phyloP scores from a whole-genome alignment of 2,329 filamentous ascomycete species.

The Beauveria bassiana region DNA sequence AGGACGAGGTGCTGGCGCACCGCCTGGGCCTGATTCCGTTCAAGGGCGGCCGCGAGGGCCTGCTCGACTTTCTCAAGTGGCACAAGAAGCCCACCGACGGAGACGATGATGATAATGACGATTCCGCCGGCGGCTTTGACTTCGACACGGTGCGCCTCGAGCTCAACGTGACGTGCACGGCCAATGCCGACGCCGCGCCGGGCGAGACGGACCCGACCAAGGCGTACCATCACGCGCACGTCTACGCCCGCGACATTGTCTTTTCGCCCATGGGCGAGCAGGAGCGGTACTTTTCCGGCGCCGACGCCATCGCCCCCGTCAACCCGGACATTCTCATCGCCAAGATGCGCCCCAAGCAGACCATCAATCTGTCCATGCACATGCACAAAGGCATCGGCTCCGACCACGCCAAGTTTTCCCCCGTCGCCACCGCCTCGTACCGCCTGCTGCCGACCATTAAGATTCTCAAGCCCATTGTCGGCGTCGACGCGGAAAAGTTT shows the following conservation, averaged over 20 bases:
- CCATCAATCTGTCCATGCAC: conserved; percentile 80
- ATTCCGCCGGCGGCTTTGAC: conserved; percentile 57
- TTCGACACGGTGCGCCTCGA: conserved; percentile 80
- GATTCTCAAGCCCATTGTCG: conserved; percentile 77
- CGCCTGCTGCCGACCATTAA: conserved; percentile 81
- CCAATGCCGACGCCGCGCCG: conserved; percentile 62
- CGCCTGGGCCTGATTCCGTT: conserved; percentile 87
- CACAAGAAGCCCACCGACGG: conserved; percentile 62
- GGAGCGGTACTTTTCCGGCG: conserved; percentile 57
- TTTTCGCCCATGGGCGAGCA: conserved; percentile 74
- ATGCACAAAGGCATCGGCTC: conserved; percentile 90
- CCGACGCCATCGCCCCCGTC: conserved; percentile 62
- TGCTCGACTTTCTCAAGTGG: conserved; percentile 74
- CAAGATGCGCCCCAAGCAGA: conserved; percentile 86
- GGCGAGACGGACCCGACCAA: conserved; percentile 74
- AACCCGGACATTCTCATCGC: conserved; percentile 92
- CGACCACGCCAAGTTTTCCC: conserved; percentile 96
- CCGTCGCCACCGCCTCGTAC: conserved; percentile 91
- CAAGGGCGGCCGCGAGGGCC: conserved; percentile 66
- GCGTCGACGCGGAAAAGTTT: conserved; percentile 82
- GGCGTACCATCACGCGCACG: conserved; percentile 77
- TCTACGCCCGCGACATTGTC: conserved; percentile 70
- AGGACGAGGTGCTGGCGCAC: conserved; percentile 92
- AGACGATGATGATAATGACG: conserved; percentile 43
- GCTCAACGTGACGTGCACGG: conserved; percentile 72